Evolutionary conservation across 306 rosid genomes (phyloP).

Genomic region (Senna tora): DNA sequence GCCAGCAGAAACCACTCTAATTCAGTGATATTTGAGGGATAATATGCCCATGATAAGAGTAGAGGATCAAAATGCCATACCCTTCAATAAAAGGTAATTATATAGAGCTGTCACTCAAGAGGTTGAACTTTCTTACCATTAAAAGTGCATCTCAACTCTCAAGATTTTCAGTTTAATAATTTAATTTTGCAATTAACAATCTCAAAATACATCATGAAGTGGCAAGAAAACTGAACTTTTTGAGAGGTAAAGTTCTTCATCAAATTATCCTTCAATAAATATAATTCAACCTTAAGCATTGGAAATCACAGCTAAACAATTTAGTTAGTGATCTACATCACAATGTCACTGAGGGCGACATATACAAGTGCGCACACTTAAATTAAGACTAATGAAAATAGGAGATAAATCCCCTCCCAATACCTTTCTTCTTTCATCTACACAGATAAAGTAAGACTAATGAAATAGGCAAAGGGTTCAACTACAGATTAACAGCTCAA

Average conservation of each 20-base stretch:
- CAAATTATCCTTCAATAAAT: conserved; percentile 17
- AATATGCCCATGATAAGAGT: not conserved
- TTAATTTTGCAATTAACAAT: not conserved
- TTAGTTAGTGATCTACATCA: no score
- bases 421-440: conserved; percentile 17
- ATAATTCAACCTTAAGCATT: no score
- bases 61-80: not conserved
- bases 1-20: not conserved
- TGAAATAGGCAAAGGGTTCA: not conserved
- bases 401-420: not conserved
- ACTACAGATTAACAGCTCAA: not conserved
- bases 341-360: no score
- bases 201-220: not conserved
- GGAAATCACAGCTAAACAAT: no score
- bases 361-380: no score
- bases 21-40: not conserved
- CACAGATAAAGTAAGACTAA: conserved; percentile 5
- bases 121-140: not conserved
- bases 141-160: not conserved
- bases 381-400: no score
- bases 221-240: not conserved
- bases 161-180: not conserved
- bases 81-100: not conserved
- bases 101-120: not conserved
- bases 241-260: no score